These are phyloP conservation scores for Chlorella sp. DNA, from an alignment of 139 green algal genomes.

Conservation along the genomic window DNA sequence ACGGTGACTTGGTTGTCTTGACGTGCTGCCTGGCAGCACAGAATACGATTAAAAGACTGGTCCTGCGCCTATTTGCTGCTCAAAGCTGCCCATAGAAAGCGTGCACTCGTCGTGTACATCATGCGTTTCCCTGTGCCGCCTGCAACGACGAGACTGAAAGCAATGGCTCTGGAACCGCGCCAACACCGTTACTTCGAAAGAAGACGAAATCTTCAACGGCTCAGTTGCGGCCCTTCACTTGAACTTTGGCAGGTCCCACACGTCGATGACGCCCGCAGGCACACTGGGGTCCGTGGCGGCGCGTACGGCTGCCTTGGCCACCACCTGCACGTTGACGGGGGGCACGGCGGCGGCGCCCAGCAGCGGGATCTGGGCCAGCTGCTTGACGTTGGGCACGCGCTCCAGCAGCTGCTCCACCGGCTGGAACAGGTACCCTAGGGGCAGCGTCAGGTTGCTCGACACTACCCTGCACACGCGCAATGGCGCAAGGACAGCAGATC, in stretches of 20 bases:
- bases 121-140: no score
- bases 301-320: slow-evolving; percentile 69
- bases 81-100: no score
- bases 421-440: slow-evolving; percentile 45
- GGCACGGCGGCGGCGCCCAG: slow-evolving; percentile 62
- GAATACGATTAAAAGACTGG: no score
- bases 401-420: slow-evolving; percentile 52
- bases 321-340: slow-evolving; percentile 56
- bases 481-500: neutral
- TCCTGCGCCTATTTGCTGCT: no score
- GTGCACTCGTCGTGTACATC: no score
- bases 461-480: slow-evolving; percentile 28
- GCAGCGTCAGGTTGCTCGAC: slow-evolving; percentile 38
- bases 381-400: slow-evolving; percentile 20
- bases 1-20: no score
- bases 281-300: slow-evolving; percentile 69
- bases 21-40: no score
- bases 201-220: neutral
- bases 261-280: slow-evolving; percentile 52
- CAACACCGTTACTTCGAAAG: no score
- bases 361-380: slow-evolving; percentile 58
- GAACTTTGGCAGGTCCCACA: neutral
- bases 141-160: no score
- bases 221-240: slow-evolving; percentile 1
- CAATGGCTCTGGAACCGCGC: no score